phyloP scores from a whole-genome alignment of 2,329 filamentous ascomycete genomes.

The Aschersonia sp. region DNA sequence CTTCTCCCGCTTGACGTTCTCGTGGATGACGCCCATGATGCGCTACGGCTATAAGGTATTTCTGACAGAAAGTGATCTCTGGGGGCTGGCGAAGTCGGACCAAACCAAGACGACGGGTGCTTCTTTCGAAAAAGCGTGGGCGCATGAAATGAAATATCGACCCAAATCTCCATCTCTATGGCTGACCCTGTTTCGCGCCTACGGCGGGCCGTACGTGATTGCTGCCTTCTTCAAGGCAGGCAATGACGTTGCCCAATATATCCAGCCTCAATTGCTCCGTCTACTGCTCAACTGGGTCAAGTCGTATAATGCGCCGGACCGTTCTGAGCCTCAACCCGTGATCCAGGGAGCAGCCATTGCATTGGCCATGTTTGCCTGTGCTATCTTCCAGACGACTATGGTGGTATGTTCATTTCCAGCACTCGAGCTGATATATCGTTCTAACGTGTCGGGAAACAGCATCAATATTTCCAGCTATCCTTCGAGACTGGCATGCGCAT shows the following conservation, averaged over 20 bases:
- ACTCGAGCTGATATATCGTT: background rate
- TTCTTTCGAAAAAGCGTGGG: conserved; percentile 63
- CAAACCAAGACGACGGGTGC: conserved; percentile 60
- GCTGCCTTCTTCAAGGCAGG: conserved; percentile 78
- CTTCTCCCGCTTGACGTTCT: conserved; percentile 87
- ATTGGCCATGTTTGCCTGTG: conserved; percentile 80
- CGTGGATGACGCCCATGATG: conserved; percentile 99
- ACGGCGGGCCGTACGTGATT: conserved; percentile 69
- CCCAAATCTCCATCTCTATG: conserved; percentile 57
- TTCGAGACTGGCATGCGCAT: conserved; percentile 96
- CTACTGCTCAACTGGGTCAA: conserved; percentile 71
- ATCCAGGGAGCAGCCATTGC: conserved; percentile 79
- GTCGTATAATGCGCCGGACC: conserved; percentile 48
- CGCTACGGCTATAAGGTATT: conserved; percentile 82
- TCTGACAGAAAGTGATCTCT: conserved; percentile 87
- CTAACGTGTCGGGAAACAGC: conserved; percentile 18
- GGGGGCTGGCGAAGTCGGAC: conserved; percentile 74
- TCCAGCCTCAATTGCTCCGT: conserved; percentile 80
- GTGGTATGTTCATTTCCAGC: conserved; percentile 29
- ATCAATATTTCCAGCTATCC: conserved; percentile 93
- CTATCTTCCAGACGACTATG: conserved; percentile 72
- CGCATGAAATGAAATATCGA: conserved; percentile 50
- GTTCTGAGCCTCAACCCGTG: conserved; percentile 53
- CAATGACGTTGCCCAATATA: conserved; percentile 75
- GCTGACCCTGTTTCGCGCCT: conserved; percentile 71